Evolutionary conservation across 2,329 filamentous ascomycete genomes (phyloP), one percentile per base, ranked within the genome.

Genomic region (Colletotrichum acutatum): DNA sequence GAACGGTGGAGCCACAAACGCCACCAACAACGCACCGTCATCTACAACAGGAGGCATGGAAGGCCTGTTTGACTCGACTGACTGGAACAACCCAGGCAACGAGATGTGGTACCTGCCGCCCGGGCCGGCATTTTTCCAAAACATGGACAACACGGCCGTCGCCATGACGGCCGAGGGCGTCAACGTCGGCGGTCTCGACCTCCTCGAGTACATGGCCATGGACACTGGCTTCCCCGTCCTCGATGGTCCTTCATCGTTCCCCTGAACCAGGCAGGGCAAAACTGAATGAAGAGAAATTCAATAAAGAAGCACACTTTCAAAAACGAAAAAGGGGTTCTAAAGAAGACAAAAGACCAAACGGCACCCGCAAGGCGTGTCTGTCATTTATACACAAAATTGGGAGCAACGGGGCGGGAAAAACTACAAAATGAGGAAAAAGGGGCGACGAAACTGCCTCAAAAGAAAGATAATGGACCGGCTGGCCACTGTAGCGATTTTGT

Each of bases 21-120:
- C 79, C 42, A 79, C 82, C 70, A 82, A 83, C 26, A 72, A 56
- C 54, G 37, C 69, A 12, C 52, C 71, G 11, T 52, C 59, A 2
- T 70, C 66, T 14, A 66, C 60, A 11, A 54, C 71, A 14, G 71
- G 71, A 11, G 42, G 42, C 42, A 66, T 75, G 72, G 80, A 83
- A 52, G 83, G 82, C 66, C 80, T 88, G 14, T 88, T 89, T 64
- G 84, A 89, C 64, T 78, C 77, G 8, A 77, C 78, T 1, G 89
- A 90, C 64, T 91, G 89, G 89, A 84, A 84, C 68, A 86, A 85
- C 70, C 83, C 87, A 4, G 85, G 86, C 72, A 88, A 86, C 77
- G 90, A 91, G 77, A 90, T 92, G 88, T 92, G 90, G 90, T 92
- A 92, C 77, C 84, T 92, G 1, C 90, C 90, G 0, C 85, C 90